A percentile compares a stretch with the other conserved stretches of the same genome.
Evolutionary conservation across 129 eudicot species (phyloP).

Genomic region (Centella asiatica): DNA sequence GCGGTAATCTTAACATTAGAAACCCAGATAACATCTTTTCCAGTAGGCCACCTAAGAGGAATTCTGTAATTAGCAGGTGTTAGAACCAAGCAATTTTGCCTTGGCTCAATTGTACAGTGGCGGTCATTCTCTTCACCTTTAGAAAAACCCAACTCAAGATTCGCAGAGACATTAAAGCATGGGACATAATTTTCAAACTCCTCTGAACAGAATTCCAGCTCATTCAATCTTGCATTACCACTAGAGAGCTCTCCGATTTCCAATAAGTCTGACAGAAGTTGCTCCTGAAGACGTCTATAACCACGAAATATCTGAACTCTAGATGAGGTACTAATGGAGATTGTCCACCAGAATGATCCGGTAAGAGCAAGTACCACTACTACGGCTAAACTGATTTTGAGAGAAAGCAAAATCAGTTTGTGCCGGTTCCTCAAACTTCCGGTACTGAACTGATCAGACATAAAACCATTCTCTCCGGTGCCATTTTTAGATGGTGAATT

Average conservation of each 20-base stretch:
- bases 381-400: conserved; percentile 57
- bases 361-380: conserved; percentile 72
- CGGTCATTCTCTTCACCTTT: conserved; percentile 76
- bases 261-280: conserved; percentile 76
- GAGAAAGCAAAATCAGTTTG: conserved; percentile 40
- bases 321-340: conserved; percentile 50
- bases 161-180: conserved; percentile 68
- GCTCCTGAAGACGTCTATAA: conserved; percentile 85
- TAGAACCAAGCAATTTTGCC: conserved; percentile 65
- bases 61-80: conserved; percentile 70
- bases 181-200: conserved; percentile 77
- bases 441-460: conserved; percentile 48
- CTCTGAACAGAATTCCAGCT: conserved; percentile 55
- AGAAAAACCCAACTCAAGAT: conserved; percentile 59
- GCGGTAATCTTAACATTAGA: conserved; percentile 88
- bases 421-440: conserved; percentile 51
- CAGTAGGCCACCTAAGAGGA: conserved; percentile 97
- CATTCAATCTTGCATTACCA: conserved; percentile 55
- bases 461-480: conserved; percentile 49
- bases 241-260: conserved; percentile 77
- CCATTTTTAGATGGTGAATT: conserved; percentile 39
- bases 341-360: conserved; percentile 84
- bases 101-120: conserved; percentile 51
- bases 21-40: conserved; percentile 96
- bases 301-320: conserved; percentile 68